Evolutionary conservation across 2,329 filamentous ascomycete genomes (phyloP).

Genomic region (Talaromyces sp.): DNA sequence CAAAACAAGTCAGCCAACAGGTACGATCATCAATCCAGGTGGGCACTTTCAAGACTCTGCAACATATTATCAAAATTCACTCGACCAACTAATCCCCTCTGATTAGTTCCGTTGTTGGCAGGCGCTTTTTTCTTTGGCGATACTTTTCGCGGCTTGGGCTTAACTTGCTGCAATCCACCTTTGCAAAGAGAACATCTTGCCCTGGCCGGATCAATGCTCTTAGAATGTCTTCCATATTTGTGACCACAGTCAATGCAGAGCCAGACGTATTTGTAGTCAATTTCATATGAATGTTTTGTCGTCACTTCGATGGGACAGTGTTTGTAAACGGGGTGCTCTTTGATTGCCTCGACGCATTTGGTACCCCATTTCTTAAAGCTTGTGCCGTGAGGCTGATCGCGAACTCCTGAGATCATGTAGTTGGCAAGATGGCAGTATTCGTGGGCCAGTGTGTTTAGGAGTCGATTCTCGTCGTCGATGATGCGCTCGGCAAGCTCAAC

Average conservation of each 20-base stretch:
- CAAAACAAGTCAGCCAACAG: not conserved
- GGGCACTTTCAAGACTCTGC: slow-evolving; percentile 8
- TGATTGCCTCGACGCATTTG: slow-evolving; percentile 35
- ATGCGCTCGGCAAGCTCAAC: slow-evolving; percentile 90
- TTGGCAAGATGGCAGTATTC: slow-evolving; percentile 94
- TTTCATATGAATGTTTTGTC: slow-evolving; percentile 83
- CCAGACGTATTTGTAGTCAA: slow-evolving; percentile 92
- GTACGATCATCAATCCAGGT: not conserved
- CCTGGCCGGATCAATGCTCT: slow-evolving; percentile 68
- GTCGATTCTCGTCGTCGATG: slow-evolving; percentile 68
- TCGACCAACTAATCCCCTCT: not conserved
- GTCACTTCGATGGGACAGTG: slow-evolving; percentile 68
- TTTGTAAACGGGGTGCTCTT: slow-evolving; percentile 49
- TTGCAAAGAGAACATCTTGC: slow-evolving; percentile 77
- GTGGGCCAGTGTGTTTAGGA: slow-evolving; percentile 89
- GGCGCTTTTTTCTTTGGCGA: slow-evolving; percentile 8
- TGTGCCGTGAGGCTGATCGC: slow-evolving; percentile 71
- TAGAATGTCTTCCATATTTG: slow-evolving; percentile 78
- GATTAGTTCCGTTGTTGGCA: not conserved
- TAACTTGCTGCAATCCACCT: slow-evolving; percentile 65
- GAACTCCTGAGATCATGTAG: slow-evolving; percentile 76
- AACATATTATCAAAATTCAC: slow-evolving; percentile 8
- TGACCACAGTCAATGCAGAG: slow-evolving; percentile 62
- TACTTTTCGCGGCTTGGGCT: slow-evolving; percentile 57
- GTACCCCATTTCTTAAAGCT: slow-evolving; percentile 71